Conservation (phyloP, 306 rosid genomes). For the Quercus robur region DNA sequence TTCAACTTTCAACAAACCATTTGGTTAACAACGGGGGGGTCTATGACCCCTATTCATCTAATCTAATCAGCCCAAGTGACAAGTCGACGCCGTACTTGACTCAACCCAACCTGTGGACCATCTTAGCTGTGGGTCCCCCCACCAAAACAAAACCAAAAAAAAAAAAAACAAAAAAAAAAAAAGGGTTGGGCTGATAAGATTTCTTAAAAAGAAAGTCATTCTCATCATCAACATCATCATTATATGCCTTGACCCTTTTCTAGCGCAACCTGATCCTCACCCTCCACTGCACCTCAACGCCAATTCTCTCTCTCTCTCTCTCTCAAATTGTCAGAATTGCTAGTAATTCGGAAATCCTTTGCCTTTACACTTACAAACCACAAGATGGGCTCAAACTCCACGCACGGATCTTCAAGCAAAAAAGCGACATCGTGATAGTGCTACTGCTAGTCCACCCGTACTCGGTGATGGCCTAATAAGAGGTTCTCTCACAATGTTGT, state of each 20-base stretch:
- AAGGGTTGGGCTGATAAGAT: background rate
- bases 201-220: background rate
- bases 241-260: background rate
- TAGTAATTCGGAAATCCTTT: background rate
- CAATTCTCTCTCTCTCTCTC: background rate
- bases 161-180: no score
- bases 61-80: no score
- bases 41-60: no score
- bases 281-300: background rate
- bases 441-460: background rate
- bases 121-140: no score
- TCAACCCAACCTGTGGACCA: no score
- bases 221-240: background rate
- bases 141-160: no score
- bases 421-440: background rate
- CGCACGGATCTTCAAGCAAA: constrained; percentile 1
- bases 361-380: background rate
- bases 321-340: background rate
- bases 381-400: background rate
- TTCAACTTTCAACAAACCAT: no score
- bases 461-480: background rate
- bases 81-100: no score
- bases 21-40: no score
- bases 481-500: background rate
- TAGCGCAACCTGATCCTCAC: background rate